These are phyloP conservation scores for Globisporangium paddicum DNA, from an alignment of 352 stramenopile genomes.

Conservation along the genomic window DNA sequence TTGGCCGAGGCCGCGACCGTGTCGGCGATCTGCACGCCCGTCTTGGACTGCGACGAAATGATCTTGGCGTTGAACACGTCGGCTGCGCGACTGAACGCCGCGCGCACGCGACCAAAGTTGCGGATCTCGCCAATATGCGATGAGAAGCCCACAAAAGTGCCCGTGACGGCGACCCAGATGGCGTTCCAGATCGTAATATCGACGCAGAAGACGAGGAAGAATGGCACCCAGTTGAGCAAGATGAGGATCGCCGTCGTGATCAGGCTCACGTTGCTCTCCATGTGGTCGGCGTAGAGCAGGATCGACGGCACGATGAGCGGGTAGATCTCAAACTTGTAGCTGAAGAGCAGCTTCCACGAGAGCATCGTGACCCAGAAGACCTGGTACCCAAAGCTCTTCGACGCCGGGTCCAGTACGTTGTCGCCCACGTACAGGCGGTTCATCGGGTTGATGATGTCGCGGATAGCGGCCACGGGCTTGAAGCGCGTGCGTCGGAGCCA, in stretches of 20 bases:
- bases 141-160: slow-evolving; percentile 95
- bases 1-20: slow-evolving; percentile 21
- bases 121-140: slow-evolving; percentile 96
- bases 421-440: slow-evolving; percentile 97
- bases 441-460: slow-evolving; percentile 90
- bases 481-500: slow-evolving; percentile 74
- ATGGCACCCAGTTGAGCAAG: slow-evolving; percentile 94
- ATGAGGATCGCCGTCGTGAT: slow-evolving; percentile 90
- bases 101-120: slow-evolving; percentile 85
- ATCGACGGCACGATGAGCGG: slow-evolving; percentile 94
- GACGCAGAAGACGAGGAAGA: slow-evolving; percentile 98
- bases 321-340: slow-evolving; percentile 97
- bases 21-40: slow-evolving; percentile 49
- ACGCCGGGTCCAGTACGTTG: slow-evolving; percentile 93
- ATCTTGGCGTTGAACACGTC: slow-evolving; percentile 86
- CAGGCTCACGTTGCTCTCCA: slow-evolving; percentile 86
- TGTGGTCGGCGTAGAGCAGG: slow-evolving; percentile 95
- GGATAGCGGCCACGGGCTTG: slow-evolving; percentile 55
- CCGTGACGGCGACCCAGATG: slow-evolving; percentile 96
- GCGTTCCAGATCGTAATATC: slow-evolving; percentile 99
- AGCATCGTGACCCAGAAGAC: slow-evolving; percentile 95
- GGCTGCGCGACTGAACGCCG: slow-evolving; percentile 81
- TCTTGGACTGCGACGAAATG: slow-evolving; percentile 74
- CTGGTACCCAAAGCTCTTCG: slow-evolving; percentile 88
- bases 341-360: slow-evolving; percentile 97